Evolutionary conservation across 148 eudicot species (phyloP).

Genomic region (Chenopodium album): DNA sequence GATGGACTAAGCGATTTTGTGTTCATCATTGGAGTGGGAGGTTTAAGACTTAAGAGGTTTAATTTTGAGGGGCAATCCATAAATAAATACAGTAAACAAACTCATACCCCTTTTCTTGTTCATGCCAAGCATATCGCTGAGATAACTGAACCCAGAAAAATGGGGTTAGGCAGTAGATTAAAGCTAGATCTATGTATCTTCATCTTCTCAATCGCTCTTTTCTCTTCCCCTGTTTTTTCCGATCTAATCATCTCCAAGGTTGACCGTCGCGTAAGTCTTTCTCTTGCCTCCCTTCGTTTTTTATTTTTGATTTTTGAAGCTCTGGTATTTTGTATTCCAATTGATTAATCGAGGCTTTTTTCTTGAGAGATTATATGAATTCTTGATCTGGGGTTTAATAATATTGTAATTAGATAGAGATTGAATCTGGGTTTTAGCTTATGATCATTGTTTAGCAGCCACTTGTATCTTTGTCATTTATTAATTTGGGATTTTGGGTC

Average conservation of each 20-base stretch:
- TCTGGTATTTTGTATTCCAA: background rate
- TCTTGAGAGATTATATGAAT: background rate
- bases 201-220: constrained; percentile 29
- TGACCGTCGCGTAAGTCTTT: constrained; percentile 72
- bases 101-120: background rate
- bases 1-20: too few species aligned
- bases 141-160: background rate
- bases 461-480: background rate
- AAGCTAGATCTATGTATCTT: constrained; percentile 37
- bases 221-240: constrained; percentile 46
- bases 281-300: background rate
- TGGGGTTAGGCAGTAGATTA: constrained; percentile 17
- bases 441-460: background rate
- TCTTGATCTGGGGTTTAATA: constrained; percentile 18
- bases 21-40: too few species aligned
- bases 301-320: background rate
- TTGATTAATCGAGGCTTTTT: background rate
- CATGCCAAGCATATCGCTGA: background rate
- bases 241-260: constrained; percentile 82
- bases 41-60: too few species aligned
- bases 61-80: too few species aligned
- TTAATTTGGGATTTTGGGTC: background rate
- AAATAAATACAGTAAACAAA: background rate
- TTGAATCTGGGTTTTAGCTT: background rate
- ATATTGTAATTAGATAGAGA: background rate